Base-by-base conservation (phyloP, 1,284 basidiomycete genomes). In the Cutaneotrichosporon daszewskae region DNA sequence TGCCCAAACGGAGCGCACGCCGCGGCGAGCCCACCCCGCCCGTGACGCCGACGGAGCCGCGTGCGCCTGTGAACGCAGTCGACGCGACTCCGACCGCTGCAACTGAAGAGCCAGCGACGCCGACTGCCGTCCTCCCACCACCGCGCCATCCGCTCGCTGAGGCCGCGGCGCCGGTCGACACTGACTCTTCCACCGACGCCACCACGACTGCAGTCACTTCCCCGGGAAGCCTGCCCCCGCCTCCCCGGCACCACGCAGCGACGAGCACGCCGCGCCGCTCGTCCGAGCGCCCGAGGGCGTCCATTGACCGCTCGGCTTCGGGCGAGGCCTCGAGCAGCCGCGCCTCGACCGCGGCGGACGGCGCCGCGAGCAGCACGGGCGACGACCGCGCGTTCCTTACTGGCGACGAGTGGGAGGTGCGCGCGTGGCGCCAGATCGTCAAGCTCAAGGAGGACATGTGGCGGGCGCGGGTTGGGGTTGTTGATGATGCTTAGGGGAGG, bases 361-460 rank as follows among this genome's bases (percentile, higher is more conserved):
- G 18, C 4, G 27, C 18, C 43, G 32, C 25, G 17, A 36, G 25
- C 32, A 32, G 29, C 16, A 27, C 24, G 17, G 8, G 19, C 26
- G 32, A 32, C 32, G 34, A 20, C 10, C 28, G 34, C 24, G 16
- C 45, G 26, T 61, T 61, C 32, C 20, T 48, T n/a, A 22, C 75
- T 82, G 79, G 83, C 31, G 73, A 79, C 18, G 83, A 80, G 3
- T 94, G 89, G 90, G 91, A 94, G 70, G 87, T 87, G 62, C 78
- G 83, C 48, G 83, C 85, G 31, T 95, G 89, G 88, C 83, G 81
- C 58, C 84, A 88, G 71, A 70, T 95, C 13, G 76, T 85, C 8
- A 77, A 77, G 43, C 67, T 95, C 54, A 83, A 84, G 58, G 88
- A 94, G 71, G 84, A 84, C 40, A 89, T 94, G 84, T 91, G 87